Percentiles rank a stretch among this genome's conserved stretches.
These are phyloP conservation scores for Acanthochlamys bracteata DNA, from an alignment of 106 monocot species.

Conservation along the genomic window DNA sequence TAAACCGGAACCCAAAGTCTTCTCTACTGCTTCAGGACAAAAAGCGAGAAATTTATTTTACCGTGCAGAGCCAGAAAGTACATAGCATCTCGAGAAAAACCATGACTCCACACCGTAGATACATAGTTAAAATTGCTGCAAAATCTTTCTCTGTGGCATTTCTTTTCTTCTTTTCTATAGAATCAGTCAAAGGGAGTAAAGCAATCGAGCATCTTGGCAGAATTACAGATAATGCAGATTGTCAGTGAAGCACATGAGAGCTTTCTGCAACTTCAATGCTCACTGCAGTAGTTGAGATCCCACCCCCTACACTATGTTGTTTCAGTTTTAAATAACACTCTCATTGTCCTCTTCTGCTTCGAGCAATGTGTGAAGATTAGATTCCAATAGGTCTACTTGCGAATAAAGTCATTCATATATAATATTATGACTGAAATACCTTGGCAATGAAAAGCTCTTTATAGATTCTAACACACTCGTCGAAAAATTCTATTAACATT, in stretches of 20 bases:
- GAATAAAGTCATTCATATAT: too few relatives aligned
- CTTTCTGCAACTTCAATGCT: conserved; percentile 1
- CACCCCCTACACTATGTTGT: not conserved
- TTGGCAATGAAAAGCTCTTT: too few relatives aligned
- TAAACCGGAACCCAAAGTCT: too few relatives aligned
- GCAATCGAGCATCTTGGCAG: conserved; percentile 18
- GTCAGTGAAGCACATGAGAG: conserved; percentile 21
- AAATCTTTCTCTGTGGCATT: conserved; percentile 14
- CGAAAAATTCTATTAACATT: too few relatives aligned
- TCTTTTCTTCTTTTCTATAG: conserved; percentile 5
- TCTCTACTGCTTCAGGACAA: too few relatives aligned
- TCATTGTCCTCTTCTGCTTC: conserved; percentile 3
- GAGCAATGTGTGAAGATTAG: not conserved
- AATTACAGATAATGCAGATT: not conserved
- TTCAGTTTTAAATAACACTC: not conserved
- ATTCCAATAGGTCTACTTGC: not conserved
- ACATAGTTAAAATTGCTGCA: conserved; percentile 8
- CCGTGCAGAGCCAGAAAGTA: conserved; percentile 4
- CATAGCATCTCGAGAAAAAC: conserved; percentile 9
- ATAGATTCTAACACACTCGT: too few relatives aligned
- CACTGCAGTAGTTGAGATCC: conserved; percentile 3
- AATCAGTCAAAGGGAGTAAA: not conserved
- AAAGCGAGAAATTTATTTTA: not conserved
- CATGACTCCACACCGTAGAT: not conserved
- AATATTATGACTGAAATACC: too few relatives aligned